Evolutionary conservation across 2,329 filamentous ascomycete genomes (phyloP).

Genomic region (Ceratocystis cacaofunesta): DNA sequence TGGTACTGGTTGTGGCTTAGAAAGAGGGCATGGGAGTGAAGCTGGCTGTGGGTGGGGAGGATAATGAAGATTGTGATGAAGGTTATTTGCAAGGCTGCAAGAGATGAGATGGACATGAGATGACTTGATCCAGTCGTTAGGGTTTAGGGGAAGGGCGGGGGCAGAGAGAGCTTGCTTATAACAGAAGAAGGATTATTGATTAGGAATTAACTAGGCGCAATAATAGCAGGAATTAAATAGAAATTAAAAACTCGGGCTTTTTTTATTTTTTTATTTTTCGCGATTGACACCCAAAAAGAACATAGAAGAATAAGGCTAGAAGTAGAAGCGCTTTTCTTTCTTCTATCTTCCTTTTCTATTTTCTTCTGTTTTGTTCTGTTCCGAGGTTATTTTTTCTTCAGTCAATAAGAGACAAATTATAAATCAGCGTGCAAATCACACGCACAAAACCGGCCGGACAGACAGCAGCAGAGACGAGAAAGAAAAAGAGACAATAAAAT

Average conservation of each 20-base stretch:
- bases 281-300: background rate
- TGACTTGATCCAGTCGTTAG: background rate
- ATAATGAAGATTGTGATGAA: background rate
- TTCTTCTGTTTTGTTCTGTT: background rate
- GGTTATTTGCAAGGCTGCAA: background rate
- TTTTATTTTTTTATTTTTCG: too few species aligned
- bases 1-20: too few species aligned
- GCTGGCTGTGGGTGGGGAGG: background rate
- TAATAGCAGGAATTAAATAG: too few species aligned
- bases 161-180: background rate
- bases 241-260: too few species aligned
- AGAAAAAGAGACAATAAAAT: background rate
- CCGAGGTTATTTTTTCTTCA: background rate
- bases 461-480: background rate
- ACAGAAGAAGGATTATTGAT: too few species aligned
- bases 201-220: too few species aligned
- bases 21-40: too few species aligned
- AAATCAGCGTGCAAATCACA: background rate
- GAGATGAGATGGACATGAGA: background rate
- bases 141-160: background rate
- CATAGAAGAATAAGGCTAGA: background rate
- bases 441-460: background rate
- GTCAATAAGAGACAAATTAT: background rate
- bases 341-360: background rate
- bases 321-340: background rate